phyloP scores from a whole-genome alignment of 2,329 filamentous ascomycete species.

The Fusarium drepaniforme region DNA sequence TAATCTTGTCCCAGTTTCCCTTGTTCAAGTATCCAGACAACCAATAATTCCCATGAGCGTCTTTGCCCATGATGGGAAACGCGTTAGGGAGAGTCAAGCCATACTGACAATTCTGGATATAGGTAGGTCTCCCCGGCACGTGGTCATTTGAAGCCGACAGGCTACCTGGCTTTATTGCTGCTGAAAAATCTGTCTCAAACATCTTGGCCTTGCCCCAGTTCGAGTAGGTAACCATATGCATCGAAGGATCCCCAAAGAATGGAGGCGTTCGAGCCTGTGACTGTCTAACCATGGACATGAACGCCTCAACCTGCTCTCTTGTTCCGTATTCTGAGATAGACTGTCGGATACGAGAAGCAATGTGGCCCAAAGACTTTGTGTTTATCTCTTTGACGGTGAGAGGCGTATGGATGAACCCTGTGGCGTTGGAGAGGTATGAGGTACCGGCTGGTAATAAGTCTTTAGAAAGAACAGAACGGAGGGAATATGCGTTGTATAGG shows the following conservation, averaged over 20 bases:
- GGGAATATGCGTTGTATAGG: background rate
- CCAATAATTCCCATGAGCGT: background rate
- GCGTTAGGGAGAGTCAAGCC: background rate
- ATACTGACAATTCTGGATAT: background rate
- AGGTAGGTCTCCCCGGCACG: background rate
- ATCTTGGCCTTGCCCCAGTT: background rate
- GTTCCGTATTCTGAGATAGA: background rate
- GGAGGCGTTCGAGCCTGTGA: background rate
- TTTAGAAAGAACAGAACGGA: background rate
- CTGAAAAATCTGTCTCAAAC: background rate
- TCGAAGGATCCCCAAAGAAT: background rate
- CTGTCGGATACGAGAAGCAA: background rate
- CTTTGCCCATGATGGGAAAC: background rate
- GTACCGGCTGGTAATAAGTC: background rate
- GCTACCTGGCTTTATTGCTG: background rate
- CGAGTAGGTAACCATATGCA: background rate
- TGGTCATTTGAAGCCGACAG: accelerated
- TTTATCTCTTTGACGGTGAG: background rate
- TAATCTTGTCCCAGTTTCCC: background rate
- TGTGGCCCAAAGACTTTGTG: background rate
- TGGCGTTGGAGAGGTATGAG: background rate
- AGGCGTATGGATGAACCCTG: background rate
- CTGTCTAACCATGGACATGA: background rate
- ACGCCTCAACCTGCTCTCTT: background rate
- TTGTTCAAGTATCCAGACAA: background rate